Percentiles rank a stretch among this genome's conserved stretches.
Evolutionary conservation across 768 basidiomycete species (phyloP).

Genomic region (Podaxis rugospora): DNA sequence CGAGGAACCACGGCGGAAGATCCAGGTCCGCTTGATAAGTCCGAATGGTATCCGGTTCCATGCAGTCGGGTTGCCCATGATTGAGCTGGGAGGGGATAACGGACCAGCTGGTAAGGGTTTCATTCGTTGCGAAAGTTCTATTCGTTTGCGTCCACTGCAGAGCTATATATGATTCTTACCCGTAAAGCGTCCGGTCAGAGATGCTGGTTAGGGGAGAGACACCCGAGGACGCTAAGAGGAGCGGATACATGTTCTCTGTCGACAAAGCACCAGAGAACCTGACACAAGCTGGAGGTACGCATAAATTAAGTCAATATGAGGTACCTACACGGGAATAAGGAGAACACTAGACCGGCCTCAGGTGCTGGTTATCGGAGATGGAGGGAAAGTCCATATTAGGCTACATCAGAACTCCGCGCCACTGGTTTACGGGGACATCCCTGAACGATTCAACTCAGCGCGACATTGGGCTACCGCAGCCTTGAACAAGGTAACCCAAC

Average conservation of each 20-base stretch:
- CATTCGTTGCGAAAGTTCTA: neutral
- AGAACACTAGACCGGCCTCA: neutral
- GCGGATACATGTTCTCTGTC: no score
- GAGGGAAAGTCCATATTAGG: neutral
- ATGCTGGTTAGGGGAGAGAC: no score
- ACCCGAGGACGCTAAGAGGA: no score
- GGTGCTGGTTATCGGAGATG: constrained; percentile 2
- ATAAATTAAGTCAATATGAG: neutral
- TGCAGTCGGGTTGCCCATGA: neutral
- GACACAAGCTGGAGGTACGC: neutral
- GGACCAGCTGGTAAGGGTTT: neutral
- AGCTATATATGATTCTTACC: neutral
- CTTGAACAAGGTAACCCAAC: neutral
- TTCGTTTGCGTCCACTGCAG: neutral
- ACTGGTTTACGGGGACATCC: neutral
- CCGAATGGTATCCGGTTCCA: constrained; percentile 3
- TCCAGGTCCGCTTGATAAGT: constrained; percentile 1
- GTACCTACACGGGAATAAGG: neutral
- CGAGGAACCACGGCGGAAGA: neutral
- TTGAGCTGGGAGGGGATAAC: neutral
- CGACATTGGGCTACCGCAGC: neutral
- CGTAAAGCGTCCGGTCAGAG: neutral
- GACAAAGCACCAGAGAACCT: neutral
- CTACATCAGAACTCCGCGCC: neutral
- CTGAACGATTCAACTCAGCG: neutral